Evolutionary conservation across 306 rosid genomes (phyloP).

Genomic region (Cucurbita argyrosperma): DNA sequence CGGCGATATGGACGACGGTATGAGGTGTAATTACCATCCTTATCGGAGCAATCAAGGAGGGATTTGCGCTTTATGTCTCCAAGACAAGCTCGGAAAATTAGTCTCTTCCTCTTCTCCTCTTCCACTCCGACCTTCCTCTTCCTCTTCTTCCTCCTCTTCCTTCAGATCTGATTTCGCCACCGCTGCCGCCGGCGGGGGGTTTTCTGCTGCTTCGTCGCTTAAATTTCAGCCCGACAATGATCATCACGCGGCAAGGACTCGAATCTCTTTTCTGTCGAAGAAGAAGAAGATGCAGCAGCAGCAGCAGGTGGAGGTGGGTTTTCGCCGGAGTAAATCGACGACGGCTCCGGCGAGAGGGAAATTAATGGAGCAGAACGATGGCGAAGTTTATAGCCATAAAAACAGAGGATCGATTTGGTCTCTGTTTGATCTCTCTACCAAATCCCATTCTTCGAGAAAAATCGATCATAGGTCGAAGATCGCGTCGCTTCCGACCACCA

Average conservation of each 20-base stretch:
- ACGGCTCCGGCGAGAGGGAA: conserved; percentile 33
- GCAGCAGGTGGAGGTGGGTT: conserved; percentile 14
- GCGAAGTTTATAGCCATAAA: conserved; percentile 32
- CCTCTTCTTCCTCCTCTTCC: conserved; percentile 61
- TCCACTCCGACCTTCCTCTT: conserved; percentile 35
- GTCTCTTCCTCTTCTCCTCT: conserved; percentile 71
- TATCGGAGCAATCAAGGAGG: conserved; percentile 72
- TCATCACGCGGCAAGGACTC: conserved; percentile 7
- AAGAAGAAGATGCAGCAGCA: conserved; percentile 35
- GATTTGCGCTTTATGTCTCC: conserved; percentile 90
- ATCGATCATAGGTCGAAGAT: conserved; percentile 11
- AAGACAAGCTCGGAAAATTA: conserved; percentile 85
- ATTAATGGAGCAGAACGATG: background rate
- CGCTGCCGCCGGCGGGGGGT: background rate
- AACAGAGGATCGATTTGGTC: conserved; percentile 68
- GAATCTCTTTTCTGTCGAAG: conserved; percentile 48
- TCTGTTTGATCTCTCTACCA: conserved; percentile 48
- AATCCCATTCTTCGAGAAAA: conserved; percentile 6
- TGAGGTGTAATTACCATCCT: conserved; percentile 83
- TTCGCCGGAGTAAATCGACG: conserved; percentile 76
- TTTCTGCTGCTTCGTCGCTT: conserved; percentile 8
- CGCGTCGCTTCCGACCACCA: background rate
- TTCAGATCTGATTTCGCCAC: conserved; percentile 44
- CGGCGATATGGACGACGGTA: conserved; percentile 59
- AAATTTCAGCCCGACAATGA: background rate